phyloP scores from a whole-genome alignment of 176 grass and related monocot genomes.

The Cenchrus purpureus region DNA sequence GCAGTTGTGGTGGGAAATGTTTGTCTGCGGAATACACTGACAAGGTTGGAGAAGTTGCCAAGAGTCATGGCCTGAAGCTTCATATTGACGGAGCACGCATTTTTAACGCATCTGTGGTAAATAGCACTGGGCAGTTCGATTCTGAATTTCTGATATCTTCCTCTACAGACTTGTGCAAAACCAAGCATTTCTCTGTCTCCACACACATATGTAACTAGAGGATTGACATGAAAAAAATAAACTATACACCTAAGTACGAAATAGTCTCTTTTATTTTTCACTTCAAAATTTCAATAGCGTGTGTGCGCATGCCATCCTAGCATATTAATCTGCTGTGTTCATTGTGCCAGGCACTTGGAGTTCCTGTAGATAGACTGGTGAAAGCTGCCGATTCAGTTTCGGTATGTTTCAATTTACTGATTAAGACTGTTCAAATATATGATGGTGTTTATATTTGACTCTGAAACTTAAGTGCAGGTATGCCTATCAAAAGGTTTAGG shows the following conservation, averaged over 20 bases:
- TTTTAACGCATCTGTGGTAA: constrained; percentile 95
- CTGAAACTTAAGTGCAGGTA: constrained; percentile 55
- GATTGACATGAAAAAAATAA: neutral
- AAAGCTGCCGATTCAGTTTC: constrained; percentile 92
- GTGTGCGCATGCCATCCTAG: neutral
- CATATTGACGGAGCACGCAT: constrained; percentile 98
- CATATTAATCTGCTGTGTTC: neutral
- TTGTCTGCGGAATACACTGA: constrained; percentile 79
- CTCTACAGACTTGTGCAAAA: neutral
- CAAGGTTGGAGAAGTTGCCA: constrained; percentile 72
- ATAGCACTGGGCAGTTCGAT: constrained; percentile 7
- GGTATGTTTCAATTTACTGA: constrained; percentile 48
- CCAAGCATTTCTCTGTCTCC: neutral
- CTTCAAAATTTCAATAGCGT: neutral
- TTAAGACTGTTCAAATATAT: neutral
- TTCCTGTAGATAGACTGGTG: constrained; percentile 85
- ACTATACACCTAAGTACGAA: neutral
- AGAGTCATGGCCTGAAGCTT: constrained; percentile 79
- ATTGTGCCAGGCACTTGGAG: constrained; percentile 67
- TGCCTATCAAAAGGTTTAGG: constrained; percentile 96
- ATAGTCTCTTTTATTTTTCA: too few species aligned
- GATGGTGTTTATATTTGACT: neutral
- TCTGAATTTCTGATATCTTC: neutral
- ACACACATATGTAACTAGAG: neutral
- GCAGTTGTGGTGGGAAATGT: constrained; percentile 84